Conservation (phyloP, 2,329 filamentous ascomycete genomes). For the Aphanocladium album region DNA sequence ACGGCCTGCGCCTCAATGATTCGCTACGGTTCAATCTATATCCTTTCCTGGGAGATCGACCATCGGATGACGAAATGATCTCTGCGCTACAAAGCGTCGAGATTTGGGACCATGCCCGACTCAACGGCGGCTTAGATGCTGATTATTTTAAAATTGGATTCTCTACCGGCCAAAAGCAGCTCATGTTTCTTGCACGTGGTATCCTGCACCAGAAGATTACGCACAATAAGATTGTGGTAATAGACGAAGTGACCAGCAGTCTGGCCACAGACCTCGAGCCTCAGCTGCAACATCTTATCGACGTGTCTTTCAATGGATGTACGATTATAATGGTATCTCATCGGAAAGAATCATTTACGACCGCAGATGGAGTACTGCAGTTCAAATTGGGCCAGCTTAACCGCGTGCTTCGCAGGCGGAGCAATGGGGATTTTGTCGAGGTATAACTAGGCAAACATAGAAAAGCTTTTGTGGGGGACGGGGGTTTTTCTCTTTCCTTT, state of each 20-base stretch:
- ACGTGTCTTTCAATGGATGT: background rate
- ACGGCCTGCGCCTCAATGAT: slow-evolving; percentile 13
- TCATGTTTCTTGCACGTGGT: background rate
- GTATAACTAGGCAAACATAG: background rate
- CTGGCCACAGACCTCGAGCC: background rate
- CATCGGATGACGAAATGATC: background rate
- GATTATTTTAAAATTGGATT: background rate
- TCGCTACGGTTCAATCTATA: slow-evolving; percentile 11
- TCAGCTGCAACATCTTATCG: background rate
- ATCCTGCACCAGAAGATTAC: background rate
- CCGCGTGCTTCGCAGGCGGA: background rate
- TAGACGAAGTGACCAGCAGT: slow-evolving; percentile 8
- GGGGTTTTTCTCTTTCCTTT: no score
- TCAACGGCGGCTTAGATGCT: slow-evolving; percentile 28
- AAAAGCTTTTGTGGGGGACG: no score
- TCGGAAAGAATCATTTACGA: background rate
- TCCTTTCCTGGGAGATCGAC: background rate
- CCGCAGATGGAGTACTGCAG: background rate
- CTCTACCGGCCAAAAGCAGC: background rate
- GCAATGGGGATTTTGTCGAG: background rate
- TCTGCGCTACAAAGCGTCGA: background rate
- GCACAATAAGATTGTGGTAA: background rate
- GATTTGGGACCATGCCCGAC: slow-evolving; percentile 24
- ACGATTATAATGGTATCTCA: background rate
- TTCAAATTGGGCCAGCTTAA: background rate